These are phyloP conservation scores for Mycosphaerella arachidis DNA, from an alignment of 2,329 filamentous ascomycete species.

Conservation along the genomic window DNA sequence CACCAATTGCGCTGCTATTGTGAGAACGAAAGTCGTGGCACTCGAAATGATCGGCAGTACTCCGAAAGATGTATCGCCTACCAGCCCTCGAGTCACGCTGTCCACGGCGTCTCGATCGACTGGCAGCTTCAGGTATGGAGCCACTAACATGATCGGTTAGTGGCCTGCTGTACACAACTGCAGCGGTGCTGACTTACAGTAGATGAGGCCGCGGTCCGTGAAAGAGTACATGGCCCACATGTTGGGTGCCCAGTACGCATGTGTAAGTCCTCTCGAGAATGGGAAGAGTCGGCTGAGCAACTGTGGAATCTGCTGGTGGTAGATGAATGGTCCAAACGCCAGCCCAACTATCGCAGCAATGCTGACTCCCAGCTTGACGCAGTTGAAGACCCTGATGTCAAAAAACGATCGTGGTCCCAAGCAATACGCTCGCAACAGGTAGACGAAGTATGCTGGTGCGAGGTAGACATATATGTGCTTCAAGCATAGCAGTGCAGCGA, in stretches of 20 bases:
- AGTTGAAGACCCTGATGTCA: conserved; percentile 70
- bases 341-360: conserved; percentile 66
- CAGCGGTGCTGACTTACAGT: conserved; percentile 51
- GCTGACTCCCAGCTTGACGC: conserved; percentile 72
- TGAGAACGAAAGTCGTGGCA: conserved; percentile 73
- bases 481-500: conserved; percentile 81
- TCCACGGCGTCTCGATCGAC: conserved; percentile 71
- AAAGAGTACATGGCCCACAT: conserved; percentile 97
- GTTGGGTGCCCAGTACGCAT: conserved; percentile 98
- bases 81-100: conserved; percentile 86
- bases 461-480: conserved; percentile 99
- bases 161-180: not conserved
- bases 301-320: conserved; percentile 78
- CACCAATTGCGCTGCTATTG: conserved; percentile 73
- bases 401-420: conserved; percentile 73
- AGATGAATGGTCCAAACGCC: conserved; percentile 86
- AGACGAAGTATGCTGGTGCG: conserved; percentile 92
- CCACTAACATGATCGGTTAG: conserved; percentile 51
- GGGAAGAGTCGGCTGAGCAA: conserved; percentile 82
- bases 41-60: conserved; percentile 84
- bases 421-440: conserved; percentile 83
- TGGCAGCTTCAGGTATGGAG: conserved; percentile 70
- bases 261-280: conserved; percentile 87
- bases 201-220: conserved; percentile 74
- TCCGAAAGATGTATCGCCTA: conserved; percentile 91